A percentile compares a stretch with the other conserved stretches of the same genome.
phyloP scores from a whole-genome alignment of 2,329 filamentous ascomycete species.

The Graphiopsis chlorocephala region DNA sequence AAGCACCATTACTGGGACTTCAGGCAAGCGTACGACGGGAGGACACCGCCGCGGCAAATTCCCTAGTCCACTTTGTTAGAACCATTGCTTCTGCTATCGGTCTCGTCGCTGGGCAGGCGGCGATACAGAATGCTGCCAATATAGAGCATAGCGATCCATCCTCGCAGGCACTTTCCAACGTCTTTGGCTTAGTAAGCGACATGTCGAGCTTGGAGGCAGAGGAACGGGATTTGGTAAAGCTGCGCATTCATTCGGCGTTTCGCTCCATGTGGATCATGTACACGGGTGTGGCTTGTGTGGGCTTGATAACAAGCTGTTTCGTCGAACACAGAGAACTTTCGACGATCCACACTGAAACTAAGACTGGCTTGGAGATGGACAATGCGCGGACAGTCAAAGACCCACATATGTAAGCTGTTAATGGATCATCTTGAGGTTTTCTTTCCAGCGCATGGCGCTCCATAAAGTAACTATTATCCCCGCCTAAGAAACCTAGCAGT shows the following conservation, averaged over 20 bases:
- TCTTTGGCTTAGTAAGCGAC: too few species aligned
- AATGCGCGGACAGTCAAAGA: too few species aligned
- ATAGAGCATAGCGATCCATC: too few species aligned
- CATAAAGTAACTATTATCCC: too few species aligned
- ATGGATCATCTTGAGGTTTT: too few species aligned
- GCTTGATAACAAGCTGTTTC: neutral
- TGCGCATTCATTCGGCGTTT: neutral
- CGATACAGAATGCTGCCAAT: slow-evolving; percentile 63
- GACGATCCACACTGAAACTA: too few species aligned
- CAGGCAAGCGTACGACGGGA: slow-evolving; percentile 60
- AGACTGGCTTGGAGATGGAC: too few species aligned
- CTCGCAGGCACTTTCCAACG: too few species aligned
- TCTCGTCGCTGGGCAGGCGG: slow-evolving; percentile 71
- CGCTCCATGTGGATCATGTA: neutral
- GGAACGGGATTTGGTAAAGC: neutral
- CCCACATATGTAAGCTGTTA: too few species aligned
- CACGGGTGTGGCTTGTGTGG: neutral
- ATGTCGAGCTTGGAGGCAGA: neutral
- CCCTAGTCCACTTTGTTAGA: slow-evolving; percentile 65
- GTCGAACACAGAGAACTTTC: too few species aligned
- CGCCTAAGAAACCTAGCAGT: too few species aligned
- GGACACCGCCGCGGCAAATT: slow-evolving; percentile 66
- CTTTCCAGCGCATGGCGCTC: too few species aligned
- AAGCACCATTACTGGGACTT: slow-evolving; percentile 65
- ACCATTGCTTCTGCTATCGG: slow-evolving; percentile 67